Evolutionary conservation across 306 rosid genomes (phyloP), one percentile per base, ranked within the genome.

Genomic region (Trifolium repens): DNA sequence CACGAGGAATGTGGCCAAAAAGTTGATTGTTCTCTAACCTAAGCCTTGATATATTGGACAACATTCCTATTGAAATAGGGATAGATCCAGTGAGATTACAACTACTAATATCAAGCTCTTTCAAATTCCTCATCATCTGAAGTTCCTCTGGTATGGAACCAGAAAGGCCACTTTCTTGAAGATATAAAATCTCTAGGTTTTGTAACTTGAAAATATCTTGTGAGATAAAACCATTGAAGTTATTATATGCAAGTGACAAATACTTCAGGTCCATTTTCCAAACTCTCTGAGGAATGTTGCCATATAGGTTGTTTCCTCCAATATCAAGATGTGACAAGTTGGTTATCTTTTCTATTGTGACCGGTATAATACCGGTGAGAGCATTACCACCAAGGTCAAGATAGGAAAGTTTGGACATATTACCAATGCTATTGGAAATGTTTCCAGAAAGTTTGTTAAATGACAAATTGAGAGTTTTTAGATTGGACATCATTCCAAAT

Each of bases 21-120:
- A 44, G 15, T 3, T 44, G 5, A n/a, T 44, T 44, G 1, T 44
- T 0, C 0, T 44, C 15, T 44, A 44, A 44, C 1, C 4, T 1
- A 5, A 44, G 49, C 11, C 11, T 0, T 0, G 15, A 11, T 44
- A 44, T 3, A 12, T 44, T 44, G 49, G 2, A 0, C 60, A 54
- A 6, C 0, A 3, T 8, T 54, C 30, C 60, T 19, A 54, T 54
- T 2, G 60, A 54, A 8, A 3, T 19, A 19, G 60, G 4, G 5
- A 54, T 54, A 13, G 27, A 46, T 1, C 84, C 86, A 0, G 2
- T 67, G 19, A 85, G 73, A 72, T 24, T 44, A 58, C 76, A 42
- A 0, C 14, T 0, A 3, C 0, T 1, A 6, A 69, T 5, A 80
- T 53, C 4, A 32, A 85, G 14, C 0, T 13, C 2, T 39, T 2